Evolutionary conservation across 768 basidiomycete species (phyloP).

Genomic region (Asterophora parasitica): DNA sequence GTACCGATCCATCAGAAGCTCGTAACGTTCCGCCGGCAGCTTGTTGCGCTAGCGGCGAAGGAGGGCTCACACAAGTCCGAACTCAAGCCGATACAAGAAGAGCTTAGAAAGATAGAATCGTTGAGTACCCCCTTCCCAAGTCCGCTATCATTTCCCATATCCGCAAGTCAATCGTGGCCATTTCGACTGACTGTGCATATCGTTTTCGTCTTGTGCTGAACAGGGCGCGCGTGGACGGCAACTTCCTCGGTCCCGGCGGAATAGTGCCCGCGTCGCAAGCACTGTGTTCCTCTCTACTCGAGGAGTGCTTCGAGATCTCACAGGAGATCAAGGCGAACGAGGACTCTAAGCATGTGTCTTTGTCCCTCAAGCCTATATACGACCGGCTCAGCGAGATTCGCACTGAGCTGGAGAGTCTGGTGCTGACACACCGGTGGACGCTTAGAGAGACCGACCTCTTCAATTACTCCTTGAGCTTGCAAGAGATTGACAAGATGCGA

Average conservation of each 20-base stretch:
- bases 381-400: conserved; percentile 87
- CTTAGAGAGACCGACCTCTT: conserved; percentile 90
- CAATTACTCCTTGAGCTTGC: conserved; percentile 89
- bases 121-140: conserved; percentile 56
- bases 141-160: conserved; percentile 26
- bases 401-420: conserved; percentile 84
- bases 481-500: conserved; percentile 96
- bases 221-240: conserved; percentile 91
- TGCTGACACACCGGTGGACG: conserved; percentile 95
- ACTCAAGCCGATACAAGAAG: conserved; percentile 86
- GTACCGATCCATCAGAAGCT: conserved; percentile 87
- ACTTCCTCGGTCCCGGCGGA: conserved; percentile 89
- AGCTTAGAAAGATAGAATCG: conserved; percentile 94
- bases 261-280: conserved; percentile 90
- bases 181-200: conserved; percentile 12
- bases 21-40: conserved; percentile 81
- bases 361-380: conserved; percentile 85
- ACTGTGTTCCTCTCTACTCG: conserved; percentile 84
- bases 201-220: conserved; percentile 8
- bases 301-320: conserved; percentile 93
- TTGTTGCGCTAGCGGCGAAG: conserved; percentile 84
- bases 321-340: conserved; percentile 95
- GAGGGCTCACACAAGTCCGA: conserved; percentile 82
- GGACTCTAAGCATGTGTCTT: conserved; percentile 82
- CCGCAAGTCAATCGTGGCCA: conserved; percentile 14